These are phyloP conservation scores for Cenchrus fungigraminus DNA, from an alignment of 176 grass and related monocot genomes.

Conservation along the genomic window DNA sequence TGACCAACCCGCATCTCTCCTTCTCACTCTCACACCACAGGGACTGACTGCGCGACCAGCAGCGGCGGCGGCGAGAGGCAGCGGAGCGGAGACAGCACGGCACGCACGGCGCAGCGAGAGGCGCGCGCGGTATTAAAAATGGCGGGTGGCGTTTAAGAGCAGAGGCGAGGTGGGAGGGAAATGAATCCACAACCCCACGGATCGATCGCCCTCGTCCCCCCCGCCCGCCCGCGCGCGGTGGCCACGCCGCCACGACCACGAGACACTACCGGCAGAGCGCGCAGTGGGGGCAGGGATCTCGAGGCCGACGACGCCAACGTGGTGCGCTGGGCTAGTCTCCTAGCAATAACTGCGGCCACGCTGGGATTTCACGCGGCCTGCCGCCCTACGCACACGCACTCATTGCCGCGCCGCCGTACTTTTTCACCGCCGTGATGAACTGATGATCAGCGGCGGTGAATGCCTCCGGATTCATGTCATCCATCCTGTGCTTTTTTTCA, in stretches of 20 bases:
- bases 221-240: background rate
- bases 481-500: background rate
- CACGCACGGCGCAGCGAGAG: constrained; percentile 1
- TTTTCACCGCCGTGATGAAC: background rate
- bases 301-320: constrained; percentile 33
- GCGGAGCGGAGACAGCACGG: background rate
- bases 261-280: background rate
- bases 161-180: constrained; percentile 35
- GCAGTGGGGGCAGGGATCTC: constrained; percentile 31
- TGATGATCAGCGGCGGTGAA: background rate
- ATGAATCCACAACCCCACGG: background rate
- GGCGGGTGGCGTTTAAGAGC: constrained; percentile 53
- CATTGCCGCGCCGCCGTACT: constrained; percentile 16
- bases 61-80: background rate
- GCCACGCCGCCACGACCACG: background rate
- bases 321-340: background rate
- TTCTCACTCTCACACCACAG: background rate
- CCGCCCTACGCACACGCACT: background rate
- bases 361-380: background rate
- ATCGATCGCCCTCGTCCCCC: too few relatives aligned
- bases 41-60: background rate
- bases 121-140: constrained; percentile 50
- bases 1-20: constrained; percentile 34
- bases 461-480: background rate
- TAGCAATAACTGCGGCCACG: background rate